Conservation (phyloP, 345 rosid genomes). For the Firmiana major region DNA sequence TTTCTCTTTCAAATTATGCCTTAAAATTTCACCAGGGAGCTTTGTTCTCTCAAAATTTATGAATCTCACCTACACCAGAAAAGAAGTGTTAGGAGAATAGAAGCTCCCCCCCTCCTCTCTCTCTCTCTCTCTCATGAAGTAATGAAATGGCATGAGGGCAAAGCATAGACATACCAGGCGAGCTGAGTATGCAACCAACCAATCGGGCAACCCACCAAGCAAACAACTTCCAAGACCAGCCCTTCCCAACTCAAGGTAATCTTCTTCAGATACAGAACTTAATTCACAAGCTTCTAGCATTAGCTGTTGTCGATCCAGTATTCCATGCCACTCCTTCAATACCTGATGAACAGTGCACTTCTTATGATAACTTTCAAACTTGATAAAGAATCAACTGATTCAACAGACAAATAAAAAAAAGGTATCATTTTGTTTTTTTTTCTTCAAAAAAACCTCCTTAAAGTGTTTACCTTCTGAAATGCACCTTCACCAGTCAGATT, state of each 20-base stretch:
- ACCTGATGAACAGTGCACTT: constrained; percentile 47
- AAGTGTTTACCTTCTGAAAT: constrained; percentile 69
- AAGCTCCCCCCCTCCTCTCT: neutral
- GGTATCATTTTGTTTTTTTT: neutral
- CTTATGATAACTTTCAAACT: constrained; percentile 10
- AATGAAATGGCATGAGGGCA: neutral
- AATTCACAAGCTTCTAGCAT: constrained; percentile 89
- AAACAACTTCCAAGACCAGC: constrained; percentile 97
- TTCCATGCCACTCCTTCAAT: constrained; percentile 85
- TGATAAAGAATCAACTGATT: neutral
- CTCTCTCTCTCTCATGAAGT: neutral
- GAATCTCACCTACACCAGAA: constrained; percentile 81
- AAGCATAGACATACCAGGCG: constrained; percentile 64
- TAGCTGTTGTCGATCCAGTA: constrained; percentile 75
- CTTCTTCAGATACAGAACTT: constrained; percentile 86
- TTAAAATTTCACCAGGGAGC: constrained; percentile 88
- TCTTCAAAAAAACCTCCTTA: neutral
- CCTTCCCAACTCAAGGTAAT: constrained; percentile 93
- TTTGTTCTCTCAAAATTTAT: constrained; percentile 92
- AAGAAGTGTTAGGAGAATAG: constrained; percentile 10
- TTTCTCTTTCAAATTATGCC: constrained; percentile 94
- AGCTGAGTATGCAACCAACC: constrained; percentile 96
- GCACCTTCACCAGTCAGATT: constrained; percentile 99
- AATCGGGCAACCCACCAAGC: constrained; percentile 96
- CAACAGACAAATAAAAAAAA: neutral